Evolutionary conservation across 495 filamentous ascomycete species (phyloP).

Genomic region (Cladorrhinum samala): DNA sequence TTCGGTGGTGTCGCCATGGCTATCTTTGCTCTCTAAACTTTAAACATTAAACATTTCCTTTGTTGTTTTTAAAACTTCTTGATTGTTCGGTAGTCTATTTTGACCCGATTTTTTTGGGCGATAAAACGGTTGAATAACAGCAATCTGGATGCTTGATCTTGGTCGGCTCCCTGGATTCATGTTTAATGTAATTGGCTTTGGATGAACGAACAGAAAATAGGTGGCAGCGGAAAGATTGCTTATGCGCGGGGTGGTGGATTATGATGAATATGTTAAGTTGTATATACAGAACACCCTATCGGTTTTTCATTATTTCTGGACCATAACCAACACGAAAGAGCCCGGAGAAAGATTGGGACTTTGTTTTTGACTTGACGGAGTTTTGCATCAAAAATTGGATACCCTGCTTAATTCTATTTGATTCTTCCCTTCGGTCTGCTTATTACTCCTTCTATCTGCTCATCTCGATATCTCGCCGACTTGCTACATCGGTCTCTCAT

Average conservation of each 20-base stretch:
- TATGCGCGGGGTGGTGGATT: neutral
- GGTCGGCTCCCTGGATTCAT: neutral
- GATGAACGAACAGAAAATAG: neutral
- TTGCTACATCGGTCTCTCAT: too few relatives aligned
- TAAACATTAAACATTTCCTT: neutral
- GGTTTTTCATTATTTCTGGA: neutral
- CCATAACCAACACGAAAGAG: neutral
- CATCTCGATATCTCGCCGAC: too few relatives aligned
- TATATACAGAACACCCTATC: neutral
- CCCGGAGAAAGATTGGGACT: too few relatives aligned
- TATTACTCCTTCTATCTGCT: neutral
- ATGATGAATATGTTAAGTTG: neutral
- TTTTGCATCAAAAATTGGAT: neutral
- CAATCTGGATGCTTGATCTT: neutral
- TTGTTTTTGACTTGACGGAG: neutral
- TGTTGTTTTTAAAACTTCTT: neutral
- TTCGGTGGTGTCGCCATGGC: conserved; percentile 38
- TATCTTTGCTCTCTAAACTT: conserved; percentile 37
- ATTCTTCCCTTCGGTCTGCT: neutral
- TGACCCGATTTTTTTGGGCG: neutral
- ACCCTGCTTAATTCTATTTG: neutral
- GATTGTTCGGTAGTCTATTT: neutral
- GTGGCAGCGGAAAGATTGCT: neutral
- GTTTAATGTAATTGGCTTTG: neutral
- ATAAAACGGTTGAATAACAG: neutral